Percentiles rank a stretch among this genome's conserved stretches.
phyloP scores from a whole-genome alignment of 306 rosid species.

The Sindora glabra region DNA sequence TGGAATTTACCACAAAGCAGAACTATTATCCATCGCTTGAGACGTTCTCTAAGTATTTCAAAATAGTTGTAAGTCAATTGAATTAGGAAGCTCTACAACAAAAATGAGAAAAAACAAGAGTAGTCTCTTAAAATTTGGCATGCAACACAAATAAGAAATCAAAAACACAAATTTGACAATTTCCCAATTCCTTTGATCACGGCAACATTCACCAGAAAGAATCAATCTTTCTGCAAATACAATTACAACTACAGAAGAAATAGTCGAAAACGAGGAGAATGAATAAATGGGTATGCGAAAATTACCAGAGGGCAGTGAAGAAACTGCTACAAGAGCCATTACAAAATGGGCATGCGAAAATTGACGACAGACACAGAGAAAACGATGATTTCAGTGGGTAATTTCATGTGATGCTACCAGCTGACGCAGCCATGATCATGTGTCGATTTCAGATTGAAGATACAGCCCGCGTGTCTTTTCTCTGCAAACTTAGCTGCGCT shows the following conservation, averaged over 20 bases:
- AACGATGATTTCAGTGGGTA: not conserved
- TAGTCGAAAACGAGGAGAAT: not conserved
- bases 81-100: too few species aligned
- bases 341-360: not conserved
- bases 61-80: too few species aligned
- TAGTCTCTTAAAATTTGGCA: too few species aligned
- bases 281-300: not conserved
- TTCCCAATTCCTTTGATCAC: not conserved
- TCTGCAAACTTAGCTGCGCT: not conserved
- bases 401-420: not conserved
- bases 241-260: not conserved
- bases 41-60: too few species aligned
- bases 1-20: too few species aligned
- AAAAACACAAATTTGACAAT: conserved; percentile 13
- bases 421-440: not conserved
- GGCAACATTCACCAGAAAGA: not conserved
- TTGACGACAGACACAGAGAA: not conserved
- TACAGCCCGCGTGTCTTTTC: not conserved
- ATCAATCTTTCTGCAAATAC: not conserved
- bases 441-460: not conserved
- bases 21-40: too few species aligned
- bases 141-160: conserved; percentile 9
- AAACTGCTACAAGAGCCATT: conserved; percentile 31
- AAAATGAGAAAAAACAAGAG: too few species aligned
- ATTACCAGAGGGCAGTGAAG: conserved; percentile 41